Base-by-base conservation (phyloP, 2,329 filamentous ascomycete species). In the Colletotrichum sojae region DNA sequence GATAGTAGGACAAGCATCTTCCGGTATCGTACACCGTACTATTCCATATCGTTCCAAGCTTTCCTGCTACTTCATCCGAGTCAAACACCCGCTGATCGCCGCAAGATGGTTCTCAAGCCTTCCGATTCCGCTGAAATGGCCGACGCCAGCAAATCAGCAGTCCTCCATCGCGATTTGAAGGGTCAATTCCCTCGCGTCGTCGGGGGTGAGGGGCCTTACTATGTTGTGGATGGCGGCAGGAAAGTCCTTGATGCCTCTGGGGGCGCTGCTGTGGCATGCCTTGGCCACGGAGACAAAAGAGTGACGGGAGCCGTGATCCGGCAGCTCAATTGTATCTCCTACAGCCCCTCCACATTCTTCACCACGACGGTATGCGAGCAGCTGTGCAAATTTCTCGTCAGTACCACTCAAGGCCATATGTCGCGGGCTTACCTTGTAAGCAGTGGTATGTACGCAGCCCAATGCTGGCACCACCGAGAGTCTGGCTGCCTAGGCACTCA, bases 321-420 rank as follows among this genome's bases (percentile, higher is more conserved):
- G 6, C 78, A 80, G 61, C 63, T 78, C 3, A 57, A 70, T 18
- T 67, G 72, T 16, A 64, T 78, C 12, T 71, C 73, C 55, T 80
- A 79, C 40, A 82, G 81, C 57, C 77, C 82, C 49, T 82, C 82
- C 5, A 74, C 78, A 6, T 84, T 81, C 67, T 85, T 82, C 73
- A 83, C 81, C 0, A 82, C 77, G 10, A 72, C 71, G 5, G 76
- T 78, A 2, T 80, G 79, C 18, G 83, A 85, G 68, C 75, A 83
- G 52, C 73, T 84, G 9, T 81, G 81, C 40, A 76, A 73, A 4
- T 71, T 75, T 6, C 70, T 84, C 51, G 75, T 83, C 18, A 76
- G 81, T 45, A 78, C 76, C 3, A 81, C 79, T 2, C 71, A 75
- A 16, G 80, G 80, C 22, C 71, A 76, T n/a, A 81, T 82, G 79